Conservation (phyloP, 768 basidiomycete species). For the Termitomyces sp. region DNA sequence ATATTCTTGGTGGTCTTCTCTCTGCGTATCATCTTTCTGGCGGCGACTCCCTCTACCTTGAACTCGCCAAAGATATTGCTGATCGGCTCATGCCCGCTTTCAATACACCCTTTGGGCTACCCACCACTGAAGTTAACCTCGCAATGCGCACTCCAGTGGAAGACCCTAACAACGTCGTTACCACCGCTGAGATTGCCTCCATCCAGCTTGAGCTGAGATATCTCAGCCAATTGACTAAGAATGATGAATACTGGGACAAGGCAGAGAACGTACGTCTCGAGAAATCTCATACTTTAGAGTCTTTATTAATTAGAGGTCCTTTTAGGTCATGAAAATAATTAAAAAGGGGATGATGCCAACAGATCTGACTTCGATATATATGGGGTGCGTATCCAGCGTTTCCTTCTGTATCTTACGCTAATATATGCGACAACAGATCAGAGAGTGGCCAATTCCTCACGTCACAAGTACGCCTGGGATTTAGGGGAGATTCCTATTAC, state of each 20-base stretch:
- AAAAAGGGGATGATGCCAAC: constrained; percentile 53
- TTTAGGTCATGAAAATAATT: constrained; percentile 62
- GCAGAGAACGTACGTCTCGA: constrained; percentile 55
- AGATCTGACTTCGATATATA: constrained; percentile 79
- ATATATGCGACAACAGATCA: constrained; percentile 20
- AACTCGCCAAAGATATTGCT: constrained; percentile 77
- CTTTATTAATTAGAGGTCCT: not conserved
- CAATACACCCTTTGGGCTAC: constrained; percentile 77
- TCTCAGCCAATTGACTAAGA: constrained; percentile 69
- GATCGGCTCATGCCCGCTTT: constrained; percentile 82
- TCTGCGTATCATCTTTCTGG: constrained; percentile 81
- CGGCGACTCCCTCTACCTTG: constrained; percentile 66
- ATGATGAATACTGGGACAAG: constrained; percentile 79
- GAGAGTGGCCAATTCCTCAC: constrained; percentile 44
- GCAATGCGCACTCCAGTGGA: constrained; percentile 52
- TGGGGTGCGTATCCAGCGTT: constrained; percentile 47
- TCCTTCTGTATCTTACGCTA: not conserved
- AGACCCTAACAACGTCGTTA: constrained; percentile 60
- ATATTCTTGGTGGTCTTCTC: constrained; percentile 86
- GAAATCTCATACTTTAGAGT: not conserved
- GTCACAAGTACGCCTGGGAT: constrained; percentile 86
- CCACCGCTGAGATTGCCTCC: constrained; percentile 82
- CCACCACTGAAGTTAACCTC: constrained; percentile 74
- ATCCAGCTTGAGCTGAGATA: constrained; percentile 91
- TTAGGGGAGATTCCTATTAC: constrained; percentile 90